A percentile compares a stretch with the other conserved stretches of the same genome.
Evolutionary conservation across 83 land plant genomes (phyloP).

Genomic region (Larix sibirica): DNA sequence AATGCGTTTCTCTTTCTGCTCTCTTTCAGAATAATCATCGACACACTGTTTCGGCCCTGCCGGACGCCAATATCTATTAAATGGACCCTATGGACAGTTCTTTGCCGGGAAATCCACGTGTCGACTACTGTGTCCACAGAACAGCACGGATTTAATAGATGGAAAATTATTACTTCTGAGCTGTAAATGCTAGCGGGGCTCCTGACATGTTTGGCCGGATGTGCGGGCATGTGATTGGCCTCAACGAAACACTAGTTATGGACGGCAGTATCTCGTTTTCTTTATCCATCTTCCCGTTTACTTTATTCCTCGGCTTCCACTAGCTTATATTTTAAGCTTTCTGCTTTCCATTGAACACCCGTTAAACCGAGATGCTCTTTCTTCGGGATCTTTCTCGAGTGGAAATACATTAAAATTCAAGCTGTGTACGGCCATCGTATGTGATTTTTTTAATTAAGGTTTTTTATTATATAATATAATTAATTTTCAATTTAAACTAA

Average conservation of each 20-base stretch:
- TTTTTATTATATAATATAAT: too few relatives aligned
- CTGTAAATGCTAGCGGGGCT: too few relatives aligned
- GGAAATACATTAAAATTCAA: not conserved
- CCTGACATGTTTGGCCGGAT: too few relatives aligned
- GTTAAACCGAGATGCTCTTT: too few relatives aligned
- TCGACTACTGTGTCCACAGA: too few relatives aligned
- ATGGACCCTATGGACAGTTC: not conserved
- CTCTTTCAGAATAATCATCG: not conserved
- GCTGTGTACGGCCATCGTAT: not conserved
- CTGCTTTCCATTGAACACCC: too few relatives aligned
- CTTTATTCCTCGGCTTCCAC: too few relatives aligned
- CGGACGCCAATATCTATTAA: not conserved
- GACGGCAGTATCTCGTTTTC: not conserved
- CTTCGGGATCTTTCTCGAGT: too few relatives aligned
- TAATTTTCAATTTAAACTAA: too few relatives aligned
- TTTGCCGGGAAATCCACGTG: conserved; percentile 9
- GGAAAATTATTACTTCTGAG: not conserved
- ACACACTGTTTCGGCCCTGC: not conserved
- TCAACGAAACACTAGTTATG: too few relatives aligned
- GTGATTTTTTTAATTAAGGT: too few relatives aligned
- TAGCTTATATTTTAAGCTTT: conserved; percentile 10
- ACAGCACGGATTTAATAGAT: not conserved
- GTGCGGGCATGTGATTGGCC: too few relatives aligned
- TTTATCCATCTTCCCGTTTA: not conserved
- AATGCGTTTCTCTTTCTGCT: conserved; percentile 10